Evolutionary conservation across 768 basidiomycete genomes (phyloP).

Genomic region (Chalciporus pseudorubinellus): DNA sequence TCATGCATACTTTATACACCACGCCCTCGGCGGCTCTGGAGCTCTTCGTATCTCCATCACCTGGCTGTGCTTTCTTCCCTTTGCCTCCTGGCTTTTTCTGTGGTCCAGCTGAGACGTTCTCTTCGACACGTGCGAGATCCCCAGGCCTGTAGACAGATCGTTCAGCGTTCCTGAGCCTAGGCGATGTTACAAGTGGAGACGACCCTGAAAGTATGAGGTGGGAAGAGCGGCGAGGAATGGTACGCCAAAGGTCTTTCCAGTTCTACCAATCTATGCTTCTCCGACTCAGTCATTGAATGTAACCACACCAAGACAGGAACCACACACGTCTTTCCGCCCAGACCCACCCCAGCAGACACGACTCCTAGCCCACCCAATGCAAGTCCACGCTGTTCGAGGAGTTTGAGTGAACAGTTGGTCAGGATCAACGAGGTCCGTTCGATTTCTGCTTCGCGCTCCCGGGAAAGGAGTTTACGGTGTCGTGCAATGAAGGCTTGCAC

Average conservation of each 20-base stretch:
- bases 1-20: constrained; percentile 66
- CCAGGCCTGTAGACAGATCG: constrained; percentile 56
- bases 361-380: constrained; percentile 74
- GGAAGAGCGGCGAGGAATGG: constrained; percentile 66
- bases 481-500: constrained; percentile 61
- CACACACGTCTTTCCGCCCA: constrained; percentile 87
- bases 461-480: constrained; percentile 61
- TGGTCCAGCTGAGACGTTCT: constrained; percentile 48
- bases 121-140: constrained; percentile 84
- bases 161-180: constrained; percentile 5
- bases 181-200: constrained; percentile 8
- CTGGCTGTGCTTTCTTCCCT: constrained; percentile 39
- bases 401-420: constrained; percentile 76
- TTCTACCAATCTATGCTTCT: constrained; percentile 71
- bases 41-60: constrained; percentile 39
- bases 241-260: constrained; percentile 81
- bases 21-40: constrained; percentile 64
- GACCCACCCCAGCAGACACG: constrained; percentile 70
- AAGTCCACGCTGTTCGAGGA: constrained; percentile 87
- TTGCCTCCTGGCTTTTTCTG: constrained; percentile 44
- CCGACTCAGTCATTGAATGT: constrained; percentile 22
- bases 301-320: background rate
- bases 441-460: constrained; percentile 83
- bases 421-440: constrained; percentile 75
- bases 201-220: constrained; percentile 83